Evolutionary conservation across 2,329 filamentous ascomycete species (phyloP), one percentile per base, ranked within the genome.

Genomic region (Leptographium wingfieldii): DNA sequence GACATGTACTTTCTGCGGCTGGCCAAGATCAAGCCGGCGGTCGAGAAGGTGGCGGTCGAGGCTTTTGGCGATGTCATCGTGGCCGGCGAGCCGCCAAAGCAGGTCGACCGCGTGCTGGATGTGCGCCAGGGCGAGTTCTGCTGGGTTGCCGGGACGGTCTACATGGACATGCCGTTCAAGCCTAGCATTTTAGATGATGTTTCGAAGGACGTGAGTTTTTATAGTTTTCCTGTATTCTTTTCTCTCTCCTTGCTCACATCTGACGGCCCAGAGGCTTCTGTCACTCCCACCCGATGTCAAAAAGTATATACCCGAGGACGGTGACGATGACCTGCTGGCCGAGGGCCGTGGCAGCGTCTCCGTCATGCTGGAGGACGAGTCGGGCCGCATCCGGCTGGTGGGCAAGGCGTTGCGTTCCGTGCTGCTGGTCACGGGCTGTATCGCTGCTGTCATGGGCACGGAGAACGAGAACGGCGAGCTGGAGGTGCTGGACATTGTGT

Each of bases 1-100:
- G 94, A 99, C 73, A 92, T 97, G 83, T 99, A 99, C 79, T 99
- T 96, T 70, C 72, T 96, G 66, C 88, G 94, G 14, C 80, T 99
- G 29, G 84, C 90, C 46, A 88, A 88, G 73, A 83, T 99, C 71
- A 96, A 92, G 73, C 88, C 91, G 11, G 80, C 83, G 0, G 88
- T 95, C 0, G 89, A 95, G 67, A 73, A 81, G 63, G 80, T 88
- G 57, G 92, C 92, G 0, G 73, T 76, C 19, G 84, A 86, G 40
- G 84, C 87, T 7, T 99, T 94, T 90, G 79, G 83, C 55, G 86
- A 83, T 57, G 87, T 90, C 59, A 81, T 87, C 69, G 85, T 97
- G 65, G 89, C 82, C 7, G 88, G 84, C 46, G 84, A 96, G 70
- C 77, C 77, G 60, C 90, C 90, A 12, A 81, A 80, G 66, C 83